A percentile compares a stretch with the other conserved stretches of the same genome.
Conservation (phyloP, 257 asterid genomes). For the Solanum neorickii region DNA sequence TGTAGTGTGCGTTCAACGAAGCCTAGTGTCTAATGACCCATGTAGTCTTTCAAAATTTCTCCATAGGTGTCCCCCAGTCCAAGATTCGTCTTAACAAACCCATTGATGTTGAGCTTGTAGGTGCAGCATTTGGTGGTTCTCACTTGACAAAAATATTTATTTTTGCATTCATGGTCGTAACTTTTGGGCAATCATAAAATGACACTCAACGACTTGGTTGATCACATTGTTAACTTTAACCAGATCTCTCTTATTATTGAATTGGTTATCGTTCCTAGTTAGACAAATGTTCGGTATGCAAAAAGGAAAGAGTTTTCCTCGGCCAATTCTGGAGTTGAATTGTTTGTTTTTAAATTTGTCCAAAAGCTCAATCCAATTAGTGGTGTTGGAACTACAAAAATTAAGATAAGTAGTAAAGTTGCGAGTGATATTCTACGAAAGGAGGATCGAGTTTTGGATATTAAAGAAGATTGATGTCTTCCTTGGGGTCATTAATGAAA, state of each 20-base stretch:
- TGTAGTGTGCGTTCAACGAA: no score
- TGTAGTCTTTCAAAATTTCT: neutral
- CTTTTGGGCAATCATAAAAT: neutral
- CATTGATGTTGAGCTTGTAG: neutral
- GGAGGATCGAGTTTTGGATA: neutral
- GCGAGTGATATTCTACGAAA: neutral
- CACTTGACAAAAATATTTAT: neutral
- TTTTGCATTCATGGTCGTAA: neutral
- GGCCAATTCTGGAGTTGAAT: neutral
- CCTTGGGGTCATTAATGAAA: neutral
- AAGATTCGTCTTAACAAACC: neutral
- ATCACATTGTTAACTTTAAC: no score
- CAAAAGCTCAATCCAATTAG: neutral
- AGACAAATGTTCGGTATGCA: neutral
- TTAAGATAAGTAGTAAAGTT: neutral
- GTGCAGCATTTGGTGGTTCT: neutral
- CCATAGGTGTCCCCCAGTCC: neutral
- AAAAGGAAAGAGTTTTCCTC: accelerated
- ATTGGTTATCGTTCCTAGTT: neutral
- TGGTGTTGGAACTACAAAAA: neutral
- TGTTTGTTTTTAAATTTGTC: no score
- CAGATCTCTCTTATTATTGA: neutral
- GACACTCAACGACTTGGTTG: neutral
- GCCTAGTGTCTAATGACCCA: neutral
- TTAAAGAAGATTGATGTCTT: neutral